A percentile compares a stretch with the other conserved stretches of the same genome.
Evolutionary conservation across 768 basidiomycete species (phyloP).

Genomic region (Trametes cubensis): DNA sequence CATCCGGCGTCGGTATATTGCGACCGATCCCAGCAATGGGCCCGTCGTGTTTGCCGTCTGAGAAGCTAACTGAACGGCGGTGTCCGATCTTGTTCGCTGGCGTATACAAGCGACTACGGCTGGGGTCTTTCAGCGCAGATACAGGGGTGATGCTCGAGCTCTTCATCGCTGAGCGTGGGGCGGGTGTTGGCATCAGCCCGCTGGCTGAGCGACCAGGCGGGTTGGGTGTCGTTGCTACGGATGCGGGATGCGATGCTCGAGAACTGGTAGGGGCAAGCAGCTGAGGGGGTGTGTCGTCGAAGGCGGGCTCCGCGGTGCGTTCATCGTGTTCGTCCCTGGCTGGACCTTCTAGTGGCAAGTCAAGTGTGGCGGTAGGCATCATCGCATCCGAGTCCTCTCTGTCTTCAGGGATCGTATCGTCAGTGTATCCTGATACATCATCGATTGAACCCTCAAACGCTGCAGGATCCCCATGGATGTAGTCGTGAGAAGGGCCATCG

Average conservation of each 20-base stretch:
- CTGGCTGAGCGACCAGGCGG: conserved; percentile 19
- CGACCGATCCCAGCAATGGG: conserved; percentile 72
- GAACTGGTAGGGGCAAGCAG: conserved; percentile 17
- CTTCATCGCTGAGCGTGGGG: conserved; percentile 45
- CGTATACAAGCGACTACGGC: conserved; percentile 52
- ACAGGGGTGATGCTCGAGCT: conserved; percentile 53
- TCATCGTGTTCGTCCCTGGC: conserved; percentile 2
- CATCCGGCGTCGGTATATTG: conserved; percentile 43
- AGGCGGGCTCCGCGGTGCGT: conserved; percentile 22
- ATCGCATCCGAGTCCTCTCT: conserved; percentile 28
- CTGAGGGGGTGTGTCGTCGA: conserved; percentile 31
- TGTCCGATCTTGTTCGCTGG: conserved; percentile 54
- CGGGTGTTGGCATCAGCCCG: conserved; percentile 35
- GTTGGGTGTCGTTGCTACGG: conserved; percentile 19
- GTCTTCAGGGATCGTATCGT: conserved; percentile 50
- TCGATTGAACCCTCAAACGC: conserved; percentile 33
- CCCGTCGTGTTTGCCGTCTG: conserved; percentile 88
- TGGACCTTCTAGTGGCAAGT: conserved; percentile 11
- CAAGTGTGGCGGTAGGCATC: conserved; percentile 27
- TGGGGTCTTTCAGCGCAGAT: conserved; percentile 58
- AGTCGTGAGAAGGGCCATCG: conserved; percentile 57
- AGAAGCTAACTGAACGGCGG: conserved; percentile 93
- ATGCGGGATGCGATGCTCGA: background rate
- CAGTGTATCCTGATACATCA: conserved; percentile 24
- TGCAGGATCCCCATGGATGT: conserved; percentile 47